Evolutionary conservation across 148 eudicot genomes (phyloP).

Genomic region (Rhododendron molle): DNA sequence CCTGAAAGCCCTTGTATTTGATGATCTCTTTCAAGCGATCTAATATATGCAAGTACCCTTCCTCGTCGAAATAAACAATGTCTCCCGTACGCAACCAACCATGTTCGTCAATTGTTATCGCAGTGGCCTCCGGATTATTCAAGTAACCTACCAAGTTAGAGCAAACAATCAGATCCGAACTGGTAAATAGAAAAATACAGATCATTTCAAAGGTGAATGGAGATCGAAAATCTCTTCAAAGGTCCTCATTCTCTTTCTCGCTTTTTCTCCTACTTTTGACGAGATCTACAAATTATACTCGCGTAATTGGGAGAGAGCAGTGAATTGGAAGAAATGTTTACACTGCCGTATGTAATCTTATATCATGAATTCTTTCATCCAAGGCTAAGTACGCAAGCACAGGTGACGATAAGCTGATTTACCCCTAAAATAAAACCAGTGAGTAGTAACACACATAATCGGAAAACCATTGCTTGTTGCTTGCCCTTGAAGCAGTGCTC

Average conservation of each 20-base stretch:
- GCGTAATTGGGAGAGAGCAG: not conserved
- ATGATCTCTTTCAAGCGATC: constrained; percentile 93
- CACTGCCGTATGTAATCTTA: not conserved
- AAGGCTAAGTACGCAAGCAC: not conserved
- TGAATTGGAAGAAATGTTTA: not conserved
- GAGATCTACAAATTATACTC: not conserved
- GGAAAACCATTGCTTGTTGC: not conserved
- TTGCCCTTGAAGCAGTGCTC: not conserved
- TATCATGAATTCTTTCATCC: not conserved
- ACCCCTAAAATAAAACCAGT: not conserved
- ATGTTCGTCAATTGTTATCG: constrained; percentile 48
- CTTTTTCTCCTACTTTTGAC: not conserved
- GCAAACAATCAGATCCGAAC: not conserved
- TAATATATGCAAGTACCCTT: constrained; percentile 67
- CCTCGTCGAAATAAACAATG: constrained; percentile 65
- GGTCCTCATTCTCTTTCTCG: not conserved
- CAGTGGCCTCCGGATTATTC: constrained; percentile 62
- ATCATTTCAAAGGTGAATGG: not conserved
- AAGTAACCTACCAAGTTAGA: constrained; percentile 54
- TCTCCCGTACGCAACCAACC: constrained; percentile 96
- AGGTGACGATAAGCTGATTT: not conserved
- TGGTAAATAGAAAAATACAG: not conserved
- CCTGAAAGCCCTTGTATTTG: constrained; percentile 98
- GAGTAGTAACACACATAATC: not conserved
- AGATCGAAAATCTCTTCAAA: not conserved